These are phyloP conservation scores for Aspergillus costaricaensis DNA, from an alignment of 2,329 filamentous ascomycete genomes.

Conservation along the genomic window DNA sequence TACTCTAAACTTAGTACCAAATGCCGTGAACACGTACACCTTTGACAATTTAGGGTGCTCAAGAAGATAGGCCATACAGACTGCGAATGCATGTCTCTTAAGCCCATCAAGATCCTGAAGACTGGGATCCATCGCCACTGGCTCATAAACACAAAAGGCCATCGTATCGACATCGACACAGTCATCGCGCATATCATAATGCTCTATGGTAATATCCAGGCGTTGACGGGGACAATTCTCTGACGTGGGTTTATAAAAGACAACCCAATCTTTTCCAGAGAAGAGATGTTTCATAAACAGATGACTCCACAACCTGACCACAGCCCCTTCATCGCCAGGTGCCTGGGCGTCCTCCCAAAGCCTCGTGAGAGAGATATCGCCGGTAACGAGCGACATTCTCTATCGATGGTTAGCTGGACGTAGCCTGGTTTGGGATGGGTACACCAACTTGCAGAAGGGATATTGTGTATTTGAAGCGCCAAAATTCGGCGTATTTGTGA, in stretches of 20 bases:
- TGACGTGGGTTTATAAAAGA: background rate
- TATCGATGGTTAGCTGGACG: slow-evolving; percentile 28
- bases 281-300: slow-evolving; percentile 5
- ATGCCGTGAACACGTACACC: slow-evolving; percentile 7
- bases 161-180: background rate
- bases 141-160: background rate
- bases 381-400: slow-evolving; percentile 23
- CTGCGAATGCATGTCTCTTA: background rate
- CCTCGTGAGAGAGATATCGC: slow-evolving; percentile 20
- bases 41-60: background rate
- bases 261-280: background rate
- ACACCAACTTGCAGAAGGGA: no score
- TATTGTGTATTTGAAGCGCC: no score
- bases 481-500: no score
- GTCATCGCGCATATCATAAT: background rate
- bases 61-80: slow-evolving; percentile 6
- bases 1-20: slow-evolving; percentile 2
- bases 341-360: slow-evolving; percentile 18
- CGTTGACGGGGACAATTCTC: background rate
- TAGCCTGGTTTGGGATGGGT: background rate
- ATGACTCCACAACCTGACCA: background rate
- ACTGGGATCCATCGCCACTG: background rate
- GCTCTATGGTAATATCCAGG: slow-evolving; percentile 8
- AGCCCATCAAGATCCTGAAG: background rate
- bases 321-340: slow-evolving; percentile 16